These are phyloP conservation scores for Penicillium decumbens DNA, from an alignment of 2,329 filamentous ascomycete species.

Conservation along the genomic window DNA sequence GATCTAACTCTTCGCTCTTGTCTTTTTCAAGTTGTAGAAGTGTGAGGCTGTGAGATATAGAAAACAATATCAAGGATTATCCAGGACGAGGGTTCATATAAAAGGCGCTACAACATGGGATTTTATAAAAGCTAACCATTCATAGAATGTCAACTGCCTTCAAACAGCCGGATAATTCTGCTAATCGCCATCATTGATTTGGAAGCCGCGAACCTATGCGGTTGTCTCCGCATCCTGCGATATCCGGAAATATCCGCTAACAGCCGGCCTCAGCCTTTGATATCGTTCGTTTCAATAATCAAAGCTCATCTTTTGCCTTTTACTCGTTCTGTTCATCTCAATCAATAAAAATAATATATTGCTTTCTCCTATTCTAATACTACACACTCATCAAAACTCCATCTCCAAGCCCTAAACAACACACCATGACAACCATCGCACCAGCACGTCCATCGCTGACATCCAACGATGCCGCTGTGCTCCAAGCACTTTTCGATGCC, in stretches of 20 bases:
- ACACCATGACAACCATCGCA: slow-evolving; percentile 21
- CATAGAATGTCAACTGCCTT: background rate
- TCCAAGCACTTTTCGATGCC: slow-evolving; percentile 46
- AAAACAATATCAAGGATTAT: background rate
- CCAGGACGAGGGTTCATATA: background rate
- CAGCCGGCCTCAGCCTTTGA: slow-evolving; percentile 12
- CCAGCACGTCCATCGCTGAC: slow-evolving; percentile 31
- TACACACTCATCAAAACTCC: background rate
- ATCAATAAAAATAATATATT: background rate
- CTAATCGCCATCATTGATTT: slow-evolving; percentile 1
- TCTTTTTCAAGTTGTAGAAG: background rate
- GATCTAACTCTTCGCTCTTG: background rate
- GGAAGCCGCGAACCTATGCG: background rate
- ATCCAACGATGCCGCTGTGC: slow-evolving; percentile 44
- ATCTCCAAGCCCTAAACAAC: background rate
- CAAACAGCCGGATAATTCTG: background rate
- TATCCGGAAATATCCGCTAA: slow-evolving; percentile 21
- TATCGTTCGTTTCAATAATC: slow-evolving; percentile 1
- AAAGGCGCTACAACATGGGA: background rate
- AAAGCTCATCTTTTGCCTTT: background rate
- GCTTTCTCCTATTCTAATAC: background rate
- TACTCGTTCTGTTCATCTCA: background rate
- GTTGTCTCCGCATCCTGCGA: slow-evolving; percentile 9
- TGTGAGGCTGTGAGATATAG: background rate
- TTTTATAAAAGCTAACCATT: slow-evolving; percentile 1